phyloP scores from a whole-genome alignment of 257 asterid species.

The Rubia yunnanensis region DNA sequence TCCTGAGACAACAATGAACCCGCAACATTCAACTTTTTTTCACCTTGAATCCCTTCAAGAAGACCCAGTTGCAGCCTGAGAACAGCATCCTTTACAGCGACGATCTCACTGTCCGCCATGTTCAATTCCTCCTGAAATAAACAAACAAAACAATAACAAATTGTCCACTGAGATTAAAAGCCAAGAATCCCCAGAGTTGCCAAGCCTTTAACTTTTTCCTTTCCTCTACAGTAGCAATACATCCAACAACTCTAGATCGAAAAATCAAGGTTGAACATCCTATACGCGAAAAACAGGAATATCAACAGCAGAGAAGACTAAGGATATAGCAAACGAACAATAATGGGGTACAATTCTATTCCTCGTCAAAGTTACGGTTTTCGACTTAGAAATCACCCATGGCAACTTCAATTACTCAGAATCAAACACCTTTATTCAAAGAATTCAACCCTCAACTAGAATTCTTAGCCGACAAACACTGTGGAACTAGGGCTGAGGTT shows the following conservation, averaged over 20 bases:
- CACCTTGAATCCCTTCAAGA: constrained; percentile 70
- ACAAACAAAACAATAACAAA: not conserved
- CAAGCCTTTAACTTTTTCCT: not conserved
- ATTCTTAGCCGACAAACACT: not conserved
- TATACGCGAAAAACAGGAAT: too few species aligned
- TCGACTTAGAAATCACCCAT: not conserved
- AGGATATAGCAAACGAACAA: not conserved
- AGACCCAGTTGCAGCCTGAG: constrained; percentile 64
- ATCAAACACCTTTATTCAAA: too few species aligned
- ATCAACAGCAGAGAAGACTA: not conserved
- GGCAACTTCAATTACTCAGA: not conserved
- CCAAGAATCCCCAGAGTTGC: not conserved
- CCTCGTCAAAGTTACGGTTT: not conserved
- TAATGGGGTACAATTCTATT: not conserved
- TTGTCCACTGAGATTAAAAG: not conserved
- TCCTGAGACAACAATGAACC: constrained; percentile 53
- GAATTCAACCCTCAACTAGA: not conserved
- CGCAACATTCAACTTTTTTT: constrained; percentile 49
- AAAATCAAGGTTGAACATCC: too few species aligned
- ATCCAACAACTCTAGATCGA: not conserved
- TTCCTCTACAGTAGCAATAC: not conserved
- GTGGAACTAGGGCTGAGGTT: not conserved
- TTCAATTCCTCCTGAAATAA: constrained; percentile 2
- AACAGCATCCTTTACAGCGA: constrained; percentile 60
- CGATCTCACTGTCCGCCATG: constrained; percentile 40